Evolutionary conservation across 2,329 filamentous ascomycete genomes (phyloP).

Genomic region (Leptoxyphium fumago): DNA sequence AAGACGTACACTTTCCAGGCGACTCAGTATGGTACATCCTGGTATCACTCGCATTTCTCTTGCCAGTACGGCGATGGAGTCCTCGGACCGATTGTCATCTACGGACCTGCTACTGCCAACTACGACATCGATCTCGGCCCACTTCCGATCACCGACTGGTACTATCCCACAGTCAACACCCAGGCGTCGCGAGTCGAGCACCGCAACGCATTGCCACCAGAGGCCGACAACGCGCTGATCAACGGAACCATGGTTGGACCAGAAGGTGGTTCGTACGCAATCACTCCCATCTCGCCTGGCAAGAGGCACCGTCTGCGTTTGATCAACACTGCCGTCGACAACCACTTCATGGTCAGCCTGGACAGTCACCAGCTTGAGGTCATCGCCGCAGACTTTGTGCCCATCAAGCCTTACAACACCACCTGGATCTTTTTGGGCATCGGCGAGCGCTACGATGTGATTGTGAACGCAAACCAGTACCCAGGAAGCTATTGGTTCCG

Average conservation of each 20-base stretch:
- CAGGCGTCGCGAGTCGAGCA: conserved; percentile 3
- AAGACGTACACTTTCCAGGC: conserved; percentile 45
- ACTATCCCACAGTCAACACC: conserved; percentile 29
- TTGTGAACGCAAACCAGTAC: conserved; percentile 31
- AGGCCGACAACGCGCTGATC: conserved; percentile 30
- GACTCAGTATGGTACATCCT: conserved; percentile 35
- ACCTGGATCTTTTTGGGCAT: conserved; percentile 24
- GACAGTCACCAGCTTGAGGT: conserved; percentile 22
- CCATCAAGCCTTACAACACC: conserved; percentile 18
- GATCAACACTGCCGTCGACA: conserved; percentile 32
- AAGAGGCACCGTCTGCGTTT: conserved; percentile 30
- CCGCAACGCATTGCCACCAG: conserved; percentile 13
- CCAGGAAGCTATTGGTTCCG: conserved; percentile 32
- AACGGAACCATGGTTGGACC: conserved; percentile 25
- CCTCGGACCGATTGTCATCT: conserved; percentile 45
- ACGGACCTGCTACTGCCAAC: conserved; percentile 42
- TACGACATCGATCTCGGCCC: conserved; percentile 51
- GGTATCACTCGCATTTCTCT: conserved; percentile 48
- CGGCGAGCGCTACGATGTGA: conserved; percentile 33
- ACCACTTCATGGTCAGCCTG: conserved; percentile 27
- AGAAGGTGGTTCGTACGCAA: conserved; percentile 15
- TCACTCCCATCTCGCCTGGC: conserved; percentile 22
- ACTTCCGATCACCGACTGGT: conserved; percentile 50
- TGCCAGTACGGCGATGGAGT: conserved; percentile 43
- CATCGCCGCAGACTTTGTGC: conserved; percentile 24